These are phyloP conservation scores for Clonostachys solani DNA, from an alignment of 2,329 filamentous ascomycete genomes.

Conservation along the genomic window DNA sequence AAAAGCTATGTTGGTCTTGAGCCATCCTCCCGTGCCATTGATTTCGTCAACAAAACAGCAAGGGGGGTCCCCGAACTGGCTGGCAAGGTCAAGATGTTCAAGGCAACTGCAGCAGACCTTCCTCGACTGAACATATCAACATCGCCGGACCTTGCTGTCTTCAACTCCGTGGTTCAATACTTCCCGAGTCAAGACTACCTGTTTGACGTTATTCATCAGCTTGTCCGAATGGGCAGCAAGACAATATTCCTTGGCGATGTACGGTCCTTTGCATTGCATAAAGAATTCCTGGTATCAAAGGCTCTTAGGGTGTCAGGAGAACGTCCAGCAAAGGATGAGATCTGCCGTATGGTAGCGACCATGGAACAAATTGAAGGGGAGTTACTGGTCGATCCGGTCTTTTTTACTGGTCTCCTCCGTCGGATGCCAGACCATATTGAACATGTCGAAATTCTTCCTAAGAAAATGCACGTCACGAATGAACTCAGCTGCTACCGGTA, in stretches of 20 bases:
- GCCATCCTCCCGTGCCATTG: constrained; percentile 10
- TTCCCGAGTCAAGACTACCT: constrained; percentile 4
- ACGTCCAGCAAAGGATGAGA: background rate
- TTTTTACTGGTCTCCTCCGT: constrained; percentile 9
- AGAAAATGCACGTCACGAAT: constrained; percentile 13
- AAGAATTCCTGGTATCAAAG: background rate
- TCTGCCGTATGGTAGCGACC: constrained; percentile 5
- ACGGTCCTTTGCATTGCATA: constrained; percentile 6
- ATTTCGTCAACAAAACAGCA: constrained; percentile 9
- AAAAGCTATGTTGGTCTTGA: constrained; percentile 19
- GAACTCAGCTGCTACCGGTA: constrained; percentile 16
- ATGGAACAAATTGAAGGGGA: constrained; percentile 9
- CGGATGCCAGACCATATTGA: constrained; percentile 7
- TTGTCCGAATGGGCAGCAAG: constrained; percentile 2
- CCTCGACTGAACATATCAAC: background rate
- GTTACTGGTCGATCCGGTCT: constrained; percentile 14
- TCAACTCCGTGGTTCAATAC: constrained; percentile 8
- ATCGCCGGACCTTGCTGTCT: constrained; percentile 9
- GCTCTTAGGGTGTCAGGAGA: constrained; percentile 1
- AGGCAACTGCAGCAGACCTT: constrained; percentile 13
- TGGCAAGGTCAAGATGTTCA: constrained; percentile 7
- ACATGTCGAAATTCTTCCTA: constrained; percentile 16
- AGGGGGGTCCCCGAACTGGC: constrained; percentile 4
- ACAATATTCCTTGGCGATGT: constrained; percentile 10
- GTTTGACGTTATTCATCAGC: background rate